Base-by-base conservation (phyloP, 306 rosid species). In the Parietaria judaica region DNA sequence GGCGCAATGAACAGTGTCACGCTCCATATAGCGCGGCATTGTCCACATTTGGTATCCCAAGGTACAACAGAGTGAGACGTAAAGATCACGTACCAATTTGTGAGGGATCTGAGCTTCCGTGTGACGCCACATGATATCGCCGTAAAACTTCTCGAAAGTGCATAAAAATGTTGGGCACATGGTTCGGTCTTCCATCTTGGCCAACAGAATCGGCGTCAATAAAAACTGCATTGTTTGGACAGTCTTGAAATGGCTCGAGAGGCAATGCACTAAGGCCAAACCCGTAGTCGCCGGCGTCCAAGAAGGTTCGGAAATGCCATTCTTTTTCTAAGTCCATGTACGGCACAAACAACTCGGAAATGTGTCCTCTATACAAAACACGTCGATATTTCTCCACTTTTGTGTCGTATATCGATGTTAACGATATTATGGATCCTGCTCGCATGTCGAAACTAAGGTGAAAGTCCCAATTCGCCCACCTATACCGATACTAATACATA, bases 41-140 rank as follows among this genome's bases (percentile, higher is more conserved):
- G 31, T 23, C 2, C 31, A 23, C 31, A 23, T 23, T 23, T 23
- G 31, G 31, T 23, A 23, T 23, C 31, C 2, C 31, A 23, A 1
- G 31, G 1, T 23, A 23, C 31, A 23, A 23, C 2, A 1, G 31
- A 23, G 31, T 23, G 31, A 23, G 1, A 23, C 2, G 2, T 23
- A 23, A 2, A 23, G 31, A 23, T 5, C 9, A 41, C 45, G 13
- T 50, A 71, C 83, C 58, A 36, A 31, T 77, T 58, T 51, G 11
- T 61, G 9, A 1, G 87, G 87, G 56, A 83, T 70, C 5, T 10
- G 43, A 2, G 17, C 15, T 64, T 83, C 87, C 3, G 90, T 70
- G 70, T 83, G 87, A 47, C 87, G 90, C 95, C 95, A 86, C 87
- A 74, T 64, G 64, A 86, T 71, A 61, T 81, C 73, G 13, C 86